Evolutionary conservation across 2,329 filamentous ascomycete genomes (phyloP).

Genomic region (Talaromyces sp.): DNA sequence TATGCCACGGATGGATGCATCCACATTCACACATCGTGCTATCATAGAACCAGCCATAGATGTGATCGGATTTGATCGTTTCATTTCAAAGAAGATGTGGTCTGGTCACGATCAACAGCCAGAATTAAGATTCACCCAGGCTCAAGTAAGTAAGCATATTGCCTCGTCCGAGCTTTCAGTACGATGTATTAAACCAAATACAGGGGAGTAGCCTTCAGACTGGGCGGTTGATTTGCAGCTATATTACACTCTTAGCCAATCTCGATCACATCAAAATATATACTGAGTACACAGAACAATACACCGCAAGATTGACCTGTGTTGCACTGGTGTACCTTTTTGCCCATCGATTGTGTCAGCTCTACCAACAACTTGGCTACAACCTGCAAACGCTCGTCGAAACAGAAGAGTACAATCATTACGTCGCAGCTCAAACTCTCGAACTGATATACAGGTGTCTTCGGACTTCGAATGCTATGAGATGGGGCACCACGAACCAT

Average conservation of each 20-base stretch:
- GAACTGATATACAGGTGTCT: neutral
- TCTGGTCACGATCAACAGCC: neutral
- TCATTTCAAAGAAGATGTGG: neutral
- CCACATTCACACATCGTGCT: neutral
- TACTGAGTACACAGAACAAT: neutral
- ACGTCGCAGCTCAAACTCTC: neutral
- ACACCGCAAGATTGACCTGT: neutral
- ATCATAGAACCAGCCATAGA: neutral
- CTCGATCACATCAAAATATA: neutral
- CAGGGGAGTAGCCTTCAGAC: neutral
- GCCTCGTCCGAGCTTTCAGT: neutral
- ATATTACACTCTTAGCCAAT: neutral
- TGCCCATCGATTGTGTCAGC: neutral
- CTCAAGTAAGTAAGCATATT: neutral
- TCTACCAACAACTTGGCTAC: neutral
- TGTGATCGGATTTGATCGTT: neutral
- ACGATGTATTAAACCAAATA: neutral
- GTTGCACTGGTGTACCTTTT: neutral
- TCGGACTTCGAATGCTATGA: neutral
- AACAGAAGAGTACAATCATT: neutral
- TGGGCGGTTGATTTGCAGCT: neutral
- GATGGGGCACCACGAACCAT: neutral
- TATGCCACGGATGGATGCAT: neutral
- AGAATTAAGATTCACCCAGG: neutral
- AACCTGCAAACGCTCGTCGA: neutral